These are phyloP conservation scores for Blastomyces silverae DNA, from an alignment of 2,329 filamentous ascomycete genomes.

Conservation along the genomic window DNA sequence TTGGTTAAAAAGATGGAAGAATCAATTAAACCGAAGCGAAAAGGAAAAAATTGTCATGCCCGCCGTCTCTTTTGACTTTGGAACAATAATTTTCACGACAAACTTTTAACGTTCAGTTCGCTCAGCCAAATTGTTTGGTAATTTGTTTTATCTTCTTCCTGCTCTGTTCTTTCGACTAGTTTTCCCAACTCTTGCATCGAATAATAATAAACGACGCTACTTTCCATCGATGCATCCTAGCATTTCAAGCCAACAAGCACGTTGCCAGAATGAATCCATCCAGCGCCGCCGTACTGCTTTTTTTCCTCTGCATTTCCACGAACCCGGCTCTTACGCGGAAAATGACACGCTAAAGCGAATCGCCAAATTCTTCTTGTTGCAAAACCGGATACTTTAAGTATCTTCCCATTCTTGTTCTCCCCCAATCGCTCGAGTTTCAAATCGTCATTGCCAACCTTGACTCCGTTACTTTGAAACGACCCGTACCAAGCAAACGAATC, in stretches of 20 bases:
- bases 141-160: conserved; percentile 2
- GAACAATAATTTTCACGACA: not conserved
- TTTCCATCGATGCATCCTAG: conserved; percentile 3
- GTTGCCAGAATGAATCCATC: not conserved
- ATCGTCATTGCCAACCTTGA: not conserved
- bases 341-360: not conserved
- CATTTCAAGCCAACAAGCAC: not conserved
- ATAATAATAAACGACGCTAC: not conserved
- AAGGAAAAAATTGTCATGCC: conserved; percentile 3
- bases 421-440: not conserved
- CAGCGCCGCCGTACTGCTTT: not conserved
- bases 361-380: conserved; percentile 2
- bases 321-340: not conserved
- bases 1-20: conserved; percentile 1
- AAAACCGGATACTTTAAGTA: conserved; percentile 5
- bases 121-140: not conserved
- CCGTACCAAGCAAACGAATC: not conserved
- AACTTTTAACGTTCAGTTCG: not conserved
- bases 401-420: not conserved
- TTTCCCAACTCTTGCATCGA: conserved; percentile 6
- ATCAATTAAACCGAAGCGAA: not conserved
- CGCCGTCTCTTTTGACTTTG: not conserved
- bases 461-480: not conserved
- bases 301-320: not conserved
- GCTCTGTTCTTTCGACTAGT: not conserved